These are phyloP conservation scores for Exophiala sideris DNA, from an alignment of 2,329 filamentous ascomycete species.

Conservation along the genomic window DNA sequence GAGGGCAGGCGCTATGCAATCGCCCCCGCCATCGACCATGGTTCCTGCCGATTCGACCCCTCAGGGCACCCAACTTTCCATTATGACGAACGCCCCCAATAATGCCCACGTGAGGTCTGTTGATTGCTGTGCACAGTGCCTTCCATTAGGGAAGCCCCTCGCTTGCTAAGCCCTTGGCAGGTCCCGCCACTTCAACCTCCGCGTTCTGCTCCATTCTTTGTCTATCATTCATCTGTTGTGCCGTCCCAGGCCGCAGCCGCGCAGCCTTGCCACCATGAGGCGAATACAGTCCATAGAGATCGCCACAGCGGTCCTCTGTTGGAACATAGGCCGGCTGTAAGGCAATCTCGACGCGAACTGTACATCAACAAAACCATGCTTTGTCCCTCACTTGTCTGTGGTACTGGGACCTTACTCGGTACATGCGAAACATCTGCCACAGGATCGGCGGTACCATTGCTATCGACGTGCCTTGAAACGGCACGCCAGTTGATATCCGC, in stretches of 20 bases:
- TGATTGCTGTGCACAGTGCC: too few species aligned
- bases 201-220: background rate
- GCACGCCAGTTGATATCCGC: constrained; percentile 40
- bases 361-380: constrained; percentile 23
- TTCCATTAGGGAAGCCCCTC: too few species aligned
- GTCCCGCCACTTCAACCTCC: background rate
- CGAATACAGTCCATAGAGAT: background rate
- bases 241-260: background rate
- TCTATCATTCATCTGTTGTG: background rate
- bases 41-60: background rate
- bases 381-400: constrained; percentile 22
- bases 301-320: background rate
- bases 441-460: constrained; percentile 5
- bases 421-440: constrained; percentile 20
- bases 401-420: constrained; percentile 9
- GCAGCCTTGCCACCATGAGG: background rate
- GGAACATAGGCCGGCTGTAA: constrained; percentile 6
- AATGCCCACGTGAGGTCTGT: background rate
- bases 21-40: background rate
- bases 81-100: background rate
- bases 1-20: background rate
- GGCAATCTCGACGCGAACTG: constrained; percentile 18
- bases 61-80: background rate
- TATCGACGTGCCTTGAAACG: constrained; percentile 36
- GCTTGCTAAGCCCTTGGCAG: background rate